These are phyloP conservation scores for Pyrrhoderma lamaoense DNA, from an alignment of 1,284 basidiomycete species.

Conservation along the genomic window DNA sequence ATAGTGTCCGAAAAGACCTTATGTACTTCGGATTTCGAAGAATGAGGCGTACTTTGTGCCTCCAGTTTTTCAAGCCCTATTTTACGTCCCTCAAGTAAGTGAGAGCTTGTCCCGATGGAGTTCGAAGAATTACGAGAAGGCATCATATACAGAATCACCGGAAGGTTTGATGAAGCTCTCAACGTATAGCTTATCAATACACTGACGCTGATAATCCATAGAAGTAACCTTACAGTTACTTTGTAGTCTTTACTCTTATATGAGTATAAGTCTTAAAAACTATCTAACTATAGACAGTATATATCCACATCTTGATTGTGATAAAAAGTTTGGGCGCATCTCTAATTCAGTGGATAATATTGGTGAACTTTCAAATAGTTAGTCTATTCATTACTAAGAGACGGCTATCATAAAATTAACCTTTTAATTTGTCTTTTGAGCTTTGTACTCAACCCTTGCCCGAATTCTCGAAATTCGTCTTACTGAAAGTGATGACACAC, in stretches of 20 bases:
- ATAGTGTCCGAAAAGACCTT: constrained; percentile 39
- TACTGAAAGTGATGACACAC: neutral
- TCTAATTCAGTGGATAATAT: constrained; percentile 29
- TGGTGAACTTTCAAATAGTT: constrained; percentile 36
- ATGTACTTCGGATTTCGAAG: constrained; percentile 53
- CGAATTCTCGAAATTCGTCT: constrained; percentile 8
- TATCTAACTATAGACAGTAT: constrained; percentile 36
- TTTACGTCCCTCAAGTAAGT: constrained; percentile 61
- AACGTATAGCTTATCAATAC: too few relatives aligned
- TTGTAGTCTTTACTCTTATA: constrained; percentile 54
- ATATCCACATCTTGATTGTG: neutral
- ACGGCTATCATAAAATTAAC: neutral
- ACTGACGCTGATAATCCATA: constrained; percentile 18
- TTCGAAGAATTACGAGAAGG: constrained; percentile 21
- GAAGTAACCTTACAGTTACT: constrained; percentile 44
- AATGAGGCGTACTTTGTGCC: constrained; percentile 48
- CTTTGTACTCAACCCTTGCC: constrained; percentile 24
- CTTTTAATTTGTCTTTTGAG: constrained; percentile 22
- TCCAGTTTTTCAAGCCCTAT: constrained; percentile 55
- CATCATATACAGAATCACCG: constrained; percentile 3
- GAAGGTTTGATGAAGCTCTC: neutral
- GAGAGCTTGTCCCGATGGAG: constrained; percentile 41
- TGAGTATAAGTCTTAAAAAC: constrained; percentile 43
- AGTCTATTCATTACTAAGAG: constrained; percentile 1
- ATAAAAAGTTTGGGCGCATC: constrained; percentile 30